Evolutionary conservation across 495 filamentous ascomycete genomes (phyloP), one percentile per base, ranked within the genome.

Genomic region (Ascodesmis nigricans): DNA sequence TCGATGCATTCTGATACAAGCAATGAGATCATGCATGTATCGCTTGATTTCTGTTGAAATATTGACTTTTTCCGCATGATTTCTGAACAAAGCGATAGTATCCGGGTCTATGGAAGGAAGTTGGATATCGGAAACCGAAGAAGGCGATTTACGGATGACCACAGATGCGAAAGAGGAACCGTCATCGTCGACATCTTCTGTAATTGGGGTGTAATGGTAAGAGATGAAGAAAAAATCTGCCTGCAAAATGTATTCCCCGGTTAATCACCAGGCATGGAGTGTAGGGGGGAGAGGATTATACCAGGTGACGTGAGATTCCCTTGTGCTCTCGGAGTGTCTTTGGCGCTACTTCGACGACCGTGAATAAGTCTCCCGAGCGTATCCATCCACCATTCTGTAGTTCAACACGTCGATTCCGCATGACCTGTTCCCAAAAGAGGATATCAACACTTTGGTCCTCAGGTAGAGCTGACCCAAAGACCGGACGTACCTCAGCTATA

Each of bases 171-270:
- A 51, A 17, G 46, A 60, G 36, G 52, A 47, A 15, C 47, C 39
- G 2, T 35, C 21, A 22, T 46, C 40, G 22, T 21, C 36, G 5
- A 44, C 48, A 3, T 40, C 37, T 14, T 39, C 33, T 13, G 21
- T 54, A 54, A 56, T 20, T 3, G 65, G 59, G 21, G 73, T 62
- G 48, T 97, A 82, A 55, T 70, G 78, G 54, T 93, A 81, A 0
- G 80, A 83, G 11, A 97, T 69, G 47, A 83, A 78, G 39, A 95
- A 69, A 43, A 77, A 67, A 36, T 93, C 82, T 49, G 76, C 79
- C 59, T 91, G 50, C 39, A 66, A n/a, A n/a, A n/a, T n/a, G n/a
- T n/a, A n/a, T 58, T 60, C 31, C 54, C 52, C 22, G 32, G 21
- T 13, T 35, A 18, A n/a, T 11, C 6, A 13, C 20, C 31, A 7